A percentile compares a stretch with the other conserved stretches of the same genome.
These are phyloP conservation scores for Hirsutella minnesotensis DNA, from an alignment of 2,329 filamentous ascomycete genomes.

Conservation along the genomic window DNA sequence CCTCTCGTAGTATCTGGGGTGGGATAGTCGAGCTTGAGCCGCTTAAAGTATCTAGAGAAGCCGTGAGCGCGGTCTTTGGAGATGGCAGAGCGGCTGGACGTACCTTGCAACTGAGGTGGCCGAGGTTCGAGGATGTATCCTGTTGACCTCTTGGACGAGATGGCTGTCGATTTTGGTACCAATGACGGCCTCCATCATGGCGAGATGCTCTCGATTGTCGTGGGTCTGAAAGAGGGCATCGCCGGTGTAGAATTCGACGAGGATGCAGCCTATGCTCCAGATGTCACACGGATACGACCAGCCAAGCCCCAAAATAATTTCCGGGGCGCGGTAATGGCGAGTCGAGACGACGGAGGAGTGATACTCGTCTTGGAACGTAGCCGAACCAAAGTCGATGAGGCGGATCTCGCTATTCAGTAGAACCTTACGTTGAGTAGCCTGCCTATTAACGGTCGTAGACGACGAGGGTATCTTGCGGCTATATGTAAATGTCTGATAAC, in stretches of 20 bases:
- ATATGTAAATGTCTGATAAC: conserved; percentile 60
- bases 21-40: conserved; percentile 53
- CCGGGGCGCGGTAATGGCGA: conserved; percentile 56
- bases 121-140: conserved; percentile 42
- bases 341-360: conserved; percentile 62
- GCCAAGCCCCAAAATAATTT: conserved; percentile 58
- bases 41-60: conserved; percentile 49
- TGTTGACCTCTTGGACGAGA: conserved; percentile 37
- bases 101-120: conserved; percentile 56
- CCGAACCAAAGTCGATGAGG: conserved; percentile 60
- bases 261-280: conserved; percentile 63
- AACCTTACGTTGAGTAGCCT: conserved; percentile 52
- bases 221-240: conserved; percentile 63
- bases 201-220: conserved; percentile 59
- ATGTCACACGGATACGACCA: conserved; percentile 65
- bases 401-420: conserved; percentile 58
- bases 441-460: conserved; percentile 44
- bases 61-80: not conserved
- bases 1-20: conserved; percentile 50
- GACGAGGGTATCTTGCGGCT: conserved; percentile 59
- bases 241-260: conserved; percentile 61
- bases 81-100: conserved; percentile 10
- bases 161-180: conserved; percentile 45
- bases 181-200: conserved; percentile 65
- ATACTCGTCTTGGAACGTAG: conserved; percentile 62